These are phyloP conservation scores for Fusarium buxicola DNA, from an alignment of 2,329 filamentous ascomycete species.

Conservation along the genomic window DNA sequence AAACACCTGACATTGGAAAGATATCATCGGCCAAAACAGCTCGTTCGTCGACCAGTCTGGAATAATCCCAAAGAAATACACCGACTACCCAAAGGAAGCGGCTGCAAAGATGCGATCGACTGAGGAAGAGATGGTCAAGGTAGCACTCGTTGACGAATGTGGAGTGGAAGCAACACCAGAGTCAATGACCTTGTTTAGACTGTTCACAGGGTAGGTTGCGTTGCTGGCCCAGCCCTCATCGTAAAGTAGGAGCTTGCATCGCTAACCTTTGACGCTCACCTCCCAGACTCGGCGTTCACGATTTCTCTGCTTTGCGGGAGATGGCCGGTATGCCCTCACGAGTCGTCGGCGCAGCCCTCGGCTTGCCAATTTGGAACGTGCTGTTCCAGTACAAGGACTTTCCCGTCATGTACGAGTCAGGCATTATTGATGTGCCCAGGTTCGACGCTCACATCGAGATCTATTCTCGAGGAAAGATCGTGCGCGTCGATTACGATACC, in stretches of 20 bases:
- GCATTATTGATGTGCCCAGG: conserved; percentile 61
- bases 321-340: conserved; percentile 24
- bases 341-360: conserved; percentile 18
- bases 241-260: background rate
- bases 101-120: background rate
- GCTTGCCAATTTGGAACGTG: conserved; percentile 36
- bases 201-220: conserved; percentile 6
- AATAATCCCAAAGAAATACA: conserved; percentile 58
- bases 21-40: conserved; percentile 63
- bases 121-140: conserved; percentile 29
- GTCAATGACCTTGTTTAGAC: background rate
- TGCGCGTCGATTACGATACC: conserved; percentile 64
- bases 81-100: conserved; percentile 23
- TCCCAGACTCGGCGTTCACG: conserved; percentile 5
- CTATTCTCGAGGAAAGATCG: conserved; percentile 62
- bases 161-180: conserved; percentile 11
- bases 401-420: conserved; percentile 65
- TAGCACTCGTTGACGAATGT: conserved; percentile 31
- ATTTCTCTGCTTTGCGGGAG: conserved; percentile 19
- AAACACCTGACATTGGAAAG: conserved; percentile 4
- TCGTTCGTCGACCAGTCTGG: conserved; percentile 61
- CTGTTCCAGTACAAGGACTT: conserved; percentile 50
- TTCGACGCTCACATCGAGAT: conserved; percentile 63
- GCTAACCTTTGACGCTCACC: background rate
- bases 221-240: conserved; percentile 9